Evolutionary conservation across 2,329 filamentous ascomycete species (phyloP).

Genomic region (Arthrobotrys iridis): DNA sequence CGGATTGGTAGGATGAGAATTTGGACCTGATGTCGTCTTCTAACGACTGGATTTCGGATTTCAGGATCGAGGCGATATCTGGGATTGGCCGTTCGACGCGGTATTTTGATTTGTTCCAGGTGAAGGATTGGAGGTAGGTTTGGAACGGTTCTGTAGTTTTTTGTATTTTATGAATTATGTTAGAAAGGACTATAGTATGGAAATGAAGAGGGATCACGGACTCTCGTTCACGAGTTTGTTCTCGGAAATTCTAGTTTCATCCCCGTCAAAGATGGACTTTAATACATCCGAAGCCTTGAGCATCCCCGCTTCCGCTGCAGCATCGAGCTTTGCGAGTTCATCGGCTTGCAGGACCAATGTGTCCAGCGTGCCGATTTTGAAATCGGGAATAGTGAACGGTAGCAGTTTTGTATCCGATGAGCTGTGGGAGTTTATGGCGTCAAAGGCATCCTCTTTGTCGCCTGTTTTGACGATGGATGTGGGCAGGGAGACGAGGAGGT

Average conservation of each 20-base stretch:
- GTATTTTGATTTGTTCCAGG: slow-evolving; percentile 98
- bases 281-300: slow-evolving; percentile 88
- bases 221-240: slow-evolving; percentile 96
- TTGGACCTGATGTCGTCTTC: slow-evolving; percentile 97
- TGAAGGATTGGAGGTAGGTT: slow-evolving; percentile 86
- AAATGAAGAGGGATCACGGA: slow-evolving; percentile 64
- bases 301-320: slow-evolving; percentile 81
- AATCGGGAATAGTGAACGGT: slow-evolving; percentile 85
- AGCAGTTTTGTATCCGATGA: slow-evolving; percentile 78
- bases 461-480: slow-evolving; percentile 83
- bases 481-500: slow-evolving; percentile 89
- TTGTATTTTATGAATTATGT: no score
- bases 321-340: slow-evolving; percentile 87
- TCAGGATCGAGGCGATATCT: slow-evolving; percentile 85
- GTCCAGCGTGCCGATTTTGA: slow-evolving; percentile 98
- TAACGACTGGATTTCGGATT: slow-evolving; percentile 83
- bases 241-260: slow-evolving; percentile 81
- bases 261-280: slow-evolving; percentile 81
- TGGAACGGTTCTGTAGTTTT: slow-evolving; percentile 82
- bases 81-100: slow-evolving; percentile 87
- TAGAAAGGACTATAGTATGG: neutral
- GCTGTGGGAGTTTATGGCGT: slow-evolving; percentile 77
- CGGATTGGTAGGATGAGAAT: slow-evolving; percentile 90
- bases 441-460: slow-evolving; percentile 82
- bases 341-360: slow-evolving; percentile 95